A percentile compares a stretch with the other conserved stretches of the same genome.
Evolutionary conservation across 176 grass and related monocot genomes (phyloP).

Genomic region (Triticum urartu): DNA sequence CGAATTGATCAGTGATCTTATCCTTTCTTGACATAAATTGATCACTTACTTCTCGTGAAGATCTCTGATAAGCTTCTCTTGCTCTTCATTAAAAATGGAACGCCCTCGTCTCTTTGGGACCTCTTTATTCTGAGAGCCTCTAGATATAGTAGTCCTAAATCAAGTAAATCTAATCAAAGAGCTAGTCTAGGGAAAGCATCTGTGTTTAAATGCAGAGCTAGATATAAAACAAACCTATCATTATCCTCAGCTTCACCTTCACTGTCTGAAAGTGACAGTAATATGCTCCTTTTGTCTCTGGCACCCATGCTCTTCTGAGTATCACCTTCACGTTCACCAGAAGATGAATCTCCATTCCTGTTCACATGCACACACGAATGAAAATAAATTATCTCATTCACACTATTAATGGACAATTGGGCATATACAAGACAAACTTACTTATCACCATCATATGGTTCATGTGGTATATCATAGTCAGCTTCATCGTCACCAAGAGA

Average conservation of each 20-base stretch:
- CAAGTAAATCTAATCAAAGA: slow-evolving; percentile 29
- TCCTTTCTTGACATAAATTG: slow-evolving; percentile 20
- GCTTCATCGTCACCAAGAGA: slow-evolving; percentile 98
- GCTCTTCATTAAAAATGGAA: slow-evolving; percentile 66
- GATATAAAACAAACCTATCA: slow-evolving; percentile 48
- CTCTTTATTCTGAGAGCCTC: slow-evolving; percentile 37
- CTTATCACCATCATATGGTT: slow-evolving; percentile 63
- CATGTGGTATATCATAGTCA: slow-evolving; percentile 61
- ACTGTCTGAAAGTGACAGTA: slow-evolving; percentile 50
- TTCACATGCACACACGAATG: slow-evolving; percentile 7
- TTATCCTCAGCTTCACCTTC: slow-evolving; percentile 54
- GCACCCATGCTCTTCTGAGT: slow-evolving; percentile 34
- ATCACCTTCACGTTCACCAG: slow-evolving; percentile 43
- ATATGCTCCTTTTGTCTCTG: slow-evolving; percentile 45
- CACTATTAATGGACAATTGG: not conserved
- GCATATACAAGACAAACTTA: slow-evolving; percentile 37
- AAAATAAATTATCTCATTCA: slow-evolving; percentile 8
- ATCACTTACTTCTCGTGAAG: slow-evolving; percentile 75
- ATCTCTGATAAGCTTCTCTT: slow-evolving; percentile 60
- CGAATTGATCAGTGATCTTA: not conserved
- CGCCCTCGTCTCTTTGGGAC: slow-evolving; percentile 46
- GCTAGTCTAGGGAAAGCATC: slow-evolving; percentile 31
- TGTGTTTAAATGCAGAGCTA: slow-evolving; percentile 20
- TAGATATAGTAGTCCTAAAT: slow-evolving; percentile 42
- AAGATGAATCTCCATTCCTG: slow-evolving; percentile 64